Evolutionary conservation across 768 basidiomycete genomes (phyloP).

Genomic region (Peribolospora baueri): DNA sequence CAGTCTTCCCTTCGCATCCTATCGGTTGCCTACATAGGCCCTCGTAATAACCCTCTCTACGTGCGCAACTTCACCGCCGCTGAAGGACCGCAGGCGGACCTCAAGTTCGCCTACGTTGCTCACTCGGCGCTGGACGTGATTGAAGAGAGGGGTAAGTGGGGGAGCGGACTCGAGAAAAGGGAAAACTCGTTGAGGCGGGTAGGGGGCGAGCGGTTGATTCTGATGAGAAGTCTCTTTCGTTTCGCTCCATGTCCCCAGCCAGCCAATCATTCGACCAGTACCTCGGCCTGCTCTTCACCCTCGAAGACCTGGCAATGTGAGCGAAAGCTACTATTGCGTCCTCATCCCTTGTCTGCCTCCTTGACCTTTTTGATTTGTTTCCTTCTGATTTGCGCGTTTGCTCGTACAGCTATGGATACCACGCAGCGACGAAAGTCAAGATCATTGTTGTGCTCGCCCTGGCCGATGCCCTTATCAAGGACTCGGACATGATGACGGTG

Average conservation of each 20-base stretch:
- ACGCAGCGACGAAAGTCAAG: conserved; percentile 67
- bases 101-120: conserved; percentile 64
- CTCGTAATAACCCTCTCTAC: conserved; percentile 57
- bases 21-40: conserved; percentile 6
- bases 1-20: no score
- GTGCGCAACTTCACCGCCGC: conserved; percentile 37
- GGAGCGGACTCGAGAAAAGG: no score
- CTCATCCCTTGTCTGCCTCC: background rate
- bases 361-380: background rate
- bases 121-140: conserved; percentile 76
- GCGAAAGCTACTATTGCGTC: background rate
- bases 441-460: conserved; percentile 58
- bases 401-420: conserved; percentile 41
- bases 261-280: conserved; percentile 37
- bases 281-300: conserved; percentile 60
- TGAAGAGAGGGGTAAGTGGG: conserved; percentile 57
- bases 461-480: conserved; percentile 55
- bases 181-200: no score
- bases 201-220: no score
- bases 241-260: conserved; percentile 1
- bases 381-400: background rate
- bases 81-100: conserved; percentile 31
- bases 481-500: conserved; percentile 53
- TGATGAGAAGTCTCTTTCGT: no score
- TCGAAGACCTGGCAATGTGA: conserved; percentile 69